These are phyloP conservation scores for Fragaria ananassa DNA, from an alignment of 306 rosid genomes.

Conservation along the genomic window DNA sequence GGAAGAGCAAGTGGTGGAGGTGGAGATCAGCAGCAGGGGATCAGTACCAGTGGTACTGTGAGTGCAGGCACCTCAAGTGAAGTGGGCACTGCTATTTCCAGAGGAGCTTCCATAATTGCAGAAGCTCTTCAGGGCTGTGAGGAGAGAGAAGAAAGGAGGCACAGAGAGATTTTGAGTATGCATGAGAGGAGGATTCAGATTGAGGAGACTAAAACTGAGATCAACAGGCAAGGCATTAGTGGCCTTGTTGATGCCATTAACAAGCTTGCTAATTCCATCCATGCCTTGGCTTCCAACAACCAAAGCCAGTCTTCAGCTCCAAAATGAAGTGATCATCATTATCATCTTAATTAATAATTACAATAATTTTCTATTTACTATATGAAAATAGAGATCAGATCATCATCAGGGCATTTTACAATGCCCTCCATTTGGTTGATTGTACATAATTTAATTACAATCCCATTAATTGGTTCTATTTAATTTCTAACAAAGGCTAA, in stretches of 20 bases:
- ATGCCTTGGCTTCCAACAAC: constrained; percentile 42
- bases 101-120: constrained; percentile 40
- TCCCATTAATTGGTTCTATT: constrained; percentile 12
- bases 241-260: constrained; percentile 47
- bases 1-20: constrained; percentile 16
- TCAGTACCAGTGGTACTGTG: constrained; percentile 19
- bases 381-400: neutral
- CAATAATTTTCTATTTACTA: constrained; percentile 1
- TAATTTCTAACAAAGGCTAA: too few relatives aligned
- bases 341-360: neutral
- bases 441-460: constrained; percentile 33
- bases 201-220: constrained; percentile 38
- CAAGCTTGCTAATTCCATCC: constrained; percentile 44
- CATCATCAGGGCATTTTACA: constrained; percentile 17
- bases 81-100: constrained; percentile 41
- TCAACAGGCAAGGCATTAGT: constrained; percentile 39
- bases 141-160: constrained; percentile 45
- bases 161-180: constrained; percentile 32
- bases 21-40: constrained; percentile 12
- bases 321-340: constrained; percentile 9
- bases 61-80: constrained; percentile 26
- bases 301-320: constrained; percentile 26
- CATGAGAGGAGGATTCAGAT: constrained; percentile 39
- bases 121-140: constrained; percentile 44
- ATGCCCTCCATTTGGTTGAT: constrained; percentile 19